Percentiles rank a stretch among this genome's conserved stretches.
These are phyloP conservation scores for Neurospora tetraspora DNA, from an alignment of 495 filamentous ascomycete species.

Conservation along the genomic window DNA sequence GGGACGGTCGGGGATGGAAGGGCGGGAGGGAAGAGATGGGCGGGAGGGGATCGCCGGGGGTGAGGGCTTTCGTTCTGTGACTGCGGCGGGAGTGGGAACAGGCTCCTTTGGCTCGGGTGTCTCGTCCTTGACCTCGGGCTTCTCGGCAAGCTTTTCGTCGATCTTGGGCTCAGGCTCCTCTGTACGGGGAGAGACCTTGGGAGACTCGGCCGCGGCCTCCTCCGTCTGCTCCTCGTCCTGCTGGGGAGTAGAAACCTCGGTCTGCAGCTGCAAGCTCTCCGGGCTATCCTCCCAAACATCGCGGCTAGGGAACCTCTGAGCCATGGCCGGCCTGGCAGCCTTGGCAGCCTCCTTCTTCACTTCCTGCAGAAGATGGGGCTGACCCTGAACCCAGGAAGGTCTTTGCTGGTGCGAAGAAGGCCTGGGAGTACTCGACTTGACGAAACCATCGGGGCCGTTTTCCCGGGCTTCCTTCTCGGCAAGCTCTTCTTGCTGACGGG, in stretches of 20 bases:
- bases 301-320: slow-evolving; percentile 79
- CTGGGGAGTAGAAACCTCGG: slow-evolving; percentile 63
- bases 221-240: slow-evolving; percentile 26
- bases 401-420: slow-evolving; percentile 37
- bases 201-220: background rate
- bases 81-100: background rate
- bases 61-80: background rate
- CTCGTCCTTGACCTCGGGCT: slow-evolving; percentile 13
- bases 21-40: background rate
- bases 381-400: slow-evolving; percentile 34
- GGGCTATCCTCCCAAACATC: slow-evolving; percentile 97
- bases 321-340: slow-evolving; percentile 35
- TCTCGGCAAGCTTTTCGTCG: slow-evolving; percentile 19
- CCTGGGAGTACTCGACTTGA: slow-evolving; percentile 6
- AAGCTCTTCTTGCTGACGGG: slow-evolving; percentile 43
- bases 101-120: slow-evolving; percentile 22
- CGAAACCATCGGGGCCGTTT: slow-evolving; percentile 31
- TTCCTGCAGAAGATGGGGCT: slow-evolving; percentile 31
- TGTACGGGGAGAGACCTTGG: slow-evolving; percentile 2
- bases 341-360: slow-evolving; percentile 17
- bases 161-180: slow-evolving; percentile 14
- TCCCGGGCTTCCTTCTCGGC: slow-evolving; percentile 38
- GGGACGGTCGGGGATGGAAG: slow-evolving; percentile 28
- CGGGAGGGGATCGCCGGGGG: background rate
- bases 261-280: slow-evolving; percentile 68